Conservation (phyloP, 2,329 filamentous ascomycete species). For the Teratosphaeria pseudoeucalypti region DNA sequence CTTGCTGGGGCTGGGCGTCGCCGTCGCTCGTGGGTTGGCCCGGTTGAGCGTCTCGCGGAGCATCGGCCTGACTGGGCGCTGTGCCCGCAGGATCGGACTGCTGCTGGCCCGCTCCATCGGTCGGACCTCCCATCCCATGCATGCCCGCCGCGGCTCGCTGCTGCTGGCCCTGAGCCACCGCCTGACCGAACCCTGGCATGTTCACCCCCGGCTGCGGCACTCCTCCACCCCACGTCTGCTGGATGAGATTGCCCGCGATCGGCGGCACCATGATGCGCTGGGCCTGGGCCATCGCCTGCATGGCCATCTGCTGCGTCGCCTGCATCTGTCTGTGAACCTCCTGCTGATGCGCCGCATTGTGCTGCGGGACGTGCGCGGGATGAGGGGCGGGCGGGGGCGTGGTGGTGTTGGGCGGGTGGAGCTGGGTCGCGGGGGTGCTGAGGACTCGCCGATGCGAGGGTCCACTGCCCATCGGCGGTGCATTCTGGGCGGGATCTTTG, state of each 20-base stretch:
- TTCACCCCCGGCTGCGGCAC: background rate
- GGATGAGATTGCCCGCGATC: background rate
- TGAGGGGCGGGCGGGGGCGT: background rate
- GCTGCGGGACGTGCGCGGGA: background rate
- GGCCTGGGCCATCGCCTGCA: background rate
- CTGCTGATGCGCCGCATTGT: background rate
- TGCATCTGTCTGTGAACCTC: background rate
- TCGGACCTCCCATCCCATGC: constrained; percentile 7
- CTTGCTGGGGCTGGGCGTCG: background rate
- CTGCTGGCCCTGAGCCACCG: constrained; percentile 9
- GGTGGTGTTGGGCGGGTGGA: background rate
- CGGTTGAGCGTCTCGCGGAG: background rate
- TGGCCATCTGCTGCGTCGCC: background rate
- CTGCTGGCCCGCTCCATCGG: background rate
- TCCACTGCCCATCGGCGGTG: background rate
- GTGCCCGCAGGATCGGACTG: background rate
- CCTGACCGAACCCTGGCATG: constrained; percentile 4
- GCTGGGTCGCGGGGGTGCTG: background rate
- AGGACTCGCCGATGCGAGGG: background rate
- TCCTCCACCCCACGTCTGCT: background rate
- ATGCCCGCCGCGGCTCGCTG: constrained; percentile 14
- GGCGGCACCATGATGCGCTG: background rate
- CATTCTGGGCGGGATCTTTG: background rate
- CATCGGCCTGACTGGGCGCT: background rate
- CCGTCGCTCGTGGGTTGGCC: background rate